phyloP scores from a whole-genome alignment of 441 rosid species.

The Jatropha podagrica region DNA sequence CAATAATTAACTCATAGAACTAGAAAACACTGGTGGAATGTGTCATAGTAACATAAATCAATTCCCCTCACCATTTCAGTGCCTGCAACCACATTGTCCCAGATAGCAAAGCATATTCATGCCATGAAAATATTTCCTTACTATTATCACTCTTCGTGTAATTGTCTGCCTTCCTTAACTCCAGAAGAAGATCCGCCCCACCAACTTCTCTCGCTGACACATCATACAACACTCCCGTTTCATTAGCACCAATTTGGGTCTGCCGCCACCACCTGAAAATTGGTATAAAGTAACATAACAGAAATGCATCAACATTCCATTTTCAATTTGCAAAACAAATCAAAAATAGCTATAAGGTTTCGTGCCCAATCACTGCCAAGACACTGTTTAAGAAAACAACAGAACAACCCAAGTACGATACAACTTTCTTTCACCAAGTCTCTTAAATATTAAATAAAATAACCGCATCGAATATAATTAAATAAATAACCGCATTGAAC shows the following conservation, averaged over 20 bases:
- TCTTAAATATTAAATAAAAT: no score
- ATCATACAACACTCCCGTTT: slow-evolving; percentile 34
- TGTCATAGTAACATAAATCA: not conserved
- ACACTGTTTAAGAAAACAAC: no score
- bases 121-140: slow-evolving; percentile 66
- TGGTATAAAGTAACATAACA: slow-evolving; percentile 3
- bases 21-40: not conserved
- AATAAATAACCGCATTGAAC: no score
- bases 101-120: slow-evolving; percentile 81
- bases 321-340: no score
- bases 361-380: no score
- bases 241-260: slow-evolving; percentile 25
- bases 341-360: no score
- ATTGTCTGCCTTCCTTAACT: slow-evolving; percentile 61
- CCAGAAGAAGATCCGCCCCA: slow-evolving; percentile 45
- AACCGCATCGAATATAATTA: no score
- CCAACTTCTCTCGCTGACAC: slow-evolving; percentile 32
- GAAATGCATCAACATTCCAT: not conserved
- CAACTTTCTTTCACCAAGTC: no score
- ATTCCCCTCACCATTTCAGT: slow-evolving; percentile 63
- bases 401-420: no score
- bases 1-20: no score
- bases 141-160: slow-evolving; percentile 37
- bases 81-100: slow-evolving; percentile 91
- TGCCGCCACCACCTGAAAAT: slow-evolving; percentile 61